A percentile compares a stretch with the other conserved stretches of the same genome.
These are phyloP conservation scores for Panicum hallii DNA, from an alignment of 202 grass and related monocot species.

Conservation along the genomic window DNA sequence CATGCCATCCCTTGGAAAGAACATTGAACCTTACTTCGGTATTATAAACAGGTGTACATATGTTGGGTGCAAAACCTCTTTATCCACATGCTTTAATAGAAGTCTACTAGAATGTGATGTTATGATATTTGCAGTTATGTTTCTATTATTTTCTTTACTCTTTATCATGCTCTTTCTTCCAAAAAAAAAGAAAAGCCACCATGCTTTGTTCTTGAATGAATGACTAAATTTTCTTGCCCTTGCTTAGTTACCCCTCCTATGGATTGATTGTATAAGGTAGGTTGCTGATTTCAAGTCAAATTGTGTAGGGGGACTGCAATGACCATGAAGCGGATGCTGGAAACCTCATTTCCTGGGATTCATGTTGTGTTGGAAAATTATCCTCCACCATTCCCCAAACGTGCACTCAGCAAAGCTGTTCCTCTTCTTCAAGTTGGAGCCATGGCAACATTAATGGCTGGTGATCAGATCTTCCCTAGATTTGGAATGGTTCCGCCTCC, in stretches of 20 bases:
- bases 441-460: conserved; percentile 82
- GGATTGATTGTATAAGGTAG: not conserved
- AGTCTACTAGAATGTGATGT: not conserved
- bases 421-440: conserved; percentile 88
- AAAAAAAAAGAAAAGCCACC: not conserved
- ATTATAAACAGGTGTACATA: not conserved
- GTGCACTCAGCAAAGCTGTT: conserved; percentile 76
- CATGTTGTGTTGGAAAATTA: conserved; percentile 87
- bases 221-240: not conserved
- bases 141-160: not conserved
- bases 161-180: not conserved
- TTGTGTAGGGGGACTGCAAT: conserved; percentile 88
- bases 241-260: not conserved
- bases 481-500: conserved; percentile 90
- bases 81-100: conserved; percentile 35
- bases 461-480: conserved; percentile 96
- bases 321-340: conserved; percentile 87
- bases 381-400: conserved; percentile 89
- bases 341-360: conserved; percentile 85
- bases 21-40: not conserved
- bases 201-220: conserved; percentile 1
- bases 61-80: not conserved
- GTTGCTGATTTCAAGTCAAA: conserved; percentile 35
- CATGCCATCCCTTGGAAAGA: conserved; percentile 1
- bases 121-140: not conserved